Evolutionary conservation across 2,329 filamentous ascomycete species (phyloP), one percentile per base, ranked within the genome.

Genomic region (Leptodontidium sp.): DNA sequence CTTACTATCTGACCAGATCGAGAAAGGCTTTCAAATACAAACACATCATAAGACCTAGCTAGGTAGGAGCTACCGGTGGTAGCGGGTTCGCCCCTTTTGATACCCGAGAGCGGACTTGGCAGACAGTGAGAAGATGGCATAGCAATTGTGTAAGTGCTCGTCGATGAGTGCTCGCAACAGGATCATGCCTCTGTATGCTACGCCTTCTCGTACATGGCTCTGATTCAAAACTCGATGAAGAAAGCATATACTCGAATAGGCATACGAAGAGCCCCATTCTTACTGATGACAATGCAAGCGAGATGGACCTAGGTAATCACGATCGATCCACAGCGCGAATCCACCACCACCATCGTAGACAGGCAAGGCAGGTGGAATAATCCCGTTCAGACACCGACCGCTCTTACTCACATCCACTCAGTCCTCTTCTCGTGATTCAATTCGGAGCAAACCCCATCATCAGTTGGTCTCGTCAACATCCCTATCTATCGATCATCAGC

Each of bases 351-450:
- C 52, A 35, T 12, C 26, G 35, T 12, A 35, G 26, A 29, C 24
- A 55, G 14, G 21, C 12, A 26, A 40, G n/a, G 9, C 21, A 43
- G 3, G 55, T 43, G 17, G 32, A 38, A 35, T 12, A 43, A 40
- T 43, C 47, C 47, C n/a, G n/a, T 21, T 59, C 57, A 59, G 24
- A 26, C 38, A 59, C 35, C 57, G 57, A 59, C 35, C 57, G 57
- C 38, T 45, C 26, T 32, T 35, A 17, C 57, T 26, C 12, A 12
- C 57, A n/a, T 29, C 24, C 57, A 26, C 52, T 17, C 7, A 14
- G 6, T 35, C 17, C 29, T 55, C 52, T 14, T 55, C 17, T 55
- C 15, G 6, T 35, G 15, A 55, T 35, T 15, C 14, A 35, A 7
- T 35, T n/a, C 12, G 8, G 14, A n/a, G 6, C 29, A 58, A 29